These are phyloP conservation scores for Botrytis paeoniae DNA, from an alignment of 2,329 filamentous ascomycete genomes.

Conservation along the genomic window DNA sequence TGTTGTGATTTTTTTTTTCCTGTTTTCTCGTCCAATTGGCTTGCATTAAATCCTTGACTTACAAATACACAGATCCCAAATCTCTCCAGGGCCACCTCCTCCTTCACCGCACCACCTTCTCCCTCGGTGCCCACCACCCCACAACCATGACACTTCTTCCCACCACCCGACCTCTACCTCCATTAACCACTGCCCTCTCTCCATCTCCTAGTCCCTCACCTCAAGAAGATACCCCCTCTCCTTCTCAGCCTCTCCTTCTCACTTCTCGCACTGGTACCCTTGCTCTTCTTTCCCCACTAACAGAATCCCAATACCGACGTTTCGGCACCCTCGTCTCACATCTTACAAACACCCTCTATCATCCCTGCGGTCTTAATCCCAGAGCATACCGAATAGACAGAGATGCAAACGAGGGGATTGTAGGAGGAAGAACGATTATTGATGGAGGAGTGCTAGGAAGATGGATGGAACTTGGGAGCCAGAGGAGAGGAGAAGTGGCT, in stretches of 20 bases:
- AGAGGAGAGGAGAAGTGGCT: conserved; percentile 69
- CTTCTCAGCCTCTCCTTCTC: conserved; percentile 57
- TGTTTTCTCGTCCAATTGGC: not conserved
- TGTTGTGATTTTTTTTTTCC: conserved; percentile 39
- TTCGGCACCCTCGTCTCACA: conserved; percentile 79
- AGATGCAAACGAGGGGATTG: conserved; percentile 44
- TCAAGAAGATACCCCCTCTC: conserved; percentile 35
- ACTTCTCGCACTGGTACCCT: conserved; percentile 75
- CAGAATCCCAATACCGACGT: conserved; percentile 78
- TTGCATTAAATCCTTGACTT: not conserved
- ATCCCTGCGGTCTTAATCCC: conserved; percentile 78
- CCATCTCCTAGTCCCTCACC: conserved; percentile 32
- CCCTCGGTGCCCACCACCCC: conserved; percentile 74
- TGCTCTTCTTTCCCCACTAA: conserved; percentile 71
- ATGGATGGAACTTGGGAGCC: conserved; percentile 73
- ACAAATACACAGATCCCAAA: conserved; percentile 69
- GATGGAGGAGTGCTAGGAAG: conserved; percentile 74
- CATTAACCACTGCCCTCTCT: conserved; percentile 44
- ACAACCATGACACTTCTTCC: conserved; percentile 74
- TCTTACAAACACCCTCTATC: conserved; percentile 70
- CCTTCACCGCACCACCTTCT: conserved; percentile 83
- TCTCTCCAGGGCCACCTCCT: conserved; percentile 85
- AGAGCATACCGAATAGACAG: conserved; percentile 70
- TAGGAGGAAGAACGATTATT: conserved; percentile 50
- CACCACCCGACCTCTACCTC: conserved; percentile 52